Percentiles rank a stretch among this genome's conserved stretches.
phyloP scores from a whole-genome alignment of 805 yeast genomes.

The Kodamaea laetipori region DNA sequence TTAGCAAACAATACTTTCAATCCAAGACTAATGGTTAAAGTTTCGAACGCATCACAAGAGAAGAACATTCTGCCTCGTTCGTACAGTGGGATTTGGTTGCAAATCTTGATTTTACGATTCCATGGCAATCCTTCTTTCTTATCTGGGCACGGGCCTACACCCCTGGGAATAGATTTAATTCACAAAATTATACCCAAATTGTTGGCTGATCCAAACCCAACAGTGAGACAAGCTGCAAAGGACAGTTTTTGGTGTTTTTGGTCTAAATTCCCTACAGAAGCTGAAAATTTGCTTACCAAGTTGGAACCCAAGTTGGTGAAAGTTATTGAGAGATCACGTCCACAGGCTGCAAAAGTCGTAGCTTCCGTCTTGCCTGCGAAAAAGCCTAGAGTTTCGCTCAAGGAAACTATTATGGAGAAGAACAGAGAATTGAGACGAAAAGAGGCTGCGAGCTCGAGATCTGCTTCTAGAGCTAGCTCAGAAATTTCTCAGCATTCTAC shows the following conservation, averaged over 20 bases:
- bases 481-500: conserved; percentile 1
- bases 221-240: conserved; percentile 76
- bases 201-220: conserved; percentile 75
- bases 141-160: conserved; percentile 28
- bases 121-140: conserved; percentile 32
- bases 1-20: conserved; percentile 57
- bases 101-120: conserved; percentile 58
- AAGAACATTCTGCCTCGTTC: conserved; percentile 72
- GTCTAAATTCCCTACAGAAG: conserved; percentile 54
- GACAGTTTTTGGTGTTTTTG: conserved; percentile 71
- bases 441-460: conserved; percentile 23
- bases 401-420: conserved; percentile 48
- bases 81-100: conserved; percentile 70
- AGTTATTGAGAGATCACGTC: conserved; percentile 17
- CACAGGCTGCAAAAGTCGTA: conserved; percentile 7
- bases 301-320: conserved; percentile 18
- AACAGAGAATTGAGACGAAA: conserved; percentile 37
- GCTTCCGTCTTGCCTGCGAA: conserved; percentile 14
- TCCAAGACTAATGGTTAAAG: conserved; percentile 50
- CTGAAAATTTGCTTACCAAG: conserved; percentile 38
- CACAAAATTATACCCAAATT: conserved; percentile 60
- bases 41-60: conserved; percentile 58
- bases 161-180: conserved; percentile 19
- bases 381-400: conserved; percentile 47
- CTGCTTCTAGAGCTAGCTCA: conserved; percentile 22